Conservation (phyloP, 1,284 basidiomycete genomes). For the Tausonia pullulans region DNA sequence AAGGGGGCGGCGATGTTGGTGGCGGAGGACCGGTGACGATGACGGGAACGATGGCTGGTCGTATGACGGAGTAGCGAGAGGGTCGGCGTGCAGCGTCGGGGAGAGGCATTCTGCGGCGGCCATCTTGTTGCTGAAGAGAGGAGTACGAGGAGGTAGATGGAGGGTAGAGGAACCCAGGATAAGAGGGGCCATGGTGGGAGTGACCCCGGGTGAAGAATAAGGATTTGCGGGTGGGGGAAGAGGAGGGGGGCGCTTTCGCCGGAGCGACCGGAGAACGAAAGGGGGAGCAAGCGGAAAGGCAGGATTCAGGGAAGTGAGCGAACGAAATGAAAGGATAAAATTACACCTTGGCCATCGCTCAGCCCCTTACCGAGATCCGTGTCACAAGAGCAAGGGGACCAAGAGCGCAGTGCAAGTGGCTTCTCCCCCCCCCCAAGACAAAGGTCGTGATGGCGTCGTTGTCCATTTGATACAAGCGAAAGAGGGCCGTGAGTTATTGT, state of each 20-base stretch:
- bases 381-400: too few relatives aligned
- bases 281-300: background rate
- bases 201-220: background rate
- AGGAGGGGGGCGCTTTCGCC: background rate
- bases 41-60: background rate
- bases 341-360: too few relatives aligned
- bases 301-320: too few relatives aligned
- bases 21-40: background rate
- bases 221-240: background rate
- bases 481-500: too few relatives aligned
- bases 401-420: too few relatives aligned
- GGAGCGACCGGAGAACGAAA: background rate
- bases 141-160: background rate
- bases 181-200: background rate
- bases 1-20: background rate
- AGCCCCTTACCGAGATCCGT: too few relatives aligned
- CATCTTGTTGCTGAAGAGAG: background rate
- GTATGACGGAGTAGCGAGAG: background rate
- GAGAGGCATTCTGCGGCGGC: background rate
- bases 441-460: too few relatives aligned
- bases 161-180: background rate
- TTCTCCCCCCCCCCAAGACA: too few relatives aligned
- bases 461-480: too few relatives aligned
- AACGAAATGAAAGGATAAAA: too few relatives aligned
- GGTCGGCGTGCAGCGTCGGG: background rate